Evolutionary conservation across 2,329 filamentous ascomycete species (phyloP).

Genomic region (Knoxdaviesia proteae): DNA sequence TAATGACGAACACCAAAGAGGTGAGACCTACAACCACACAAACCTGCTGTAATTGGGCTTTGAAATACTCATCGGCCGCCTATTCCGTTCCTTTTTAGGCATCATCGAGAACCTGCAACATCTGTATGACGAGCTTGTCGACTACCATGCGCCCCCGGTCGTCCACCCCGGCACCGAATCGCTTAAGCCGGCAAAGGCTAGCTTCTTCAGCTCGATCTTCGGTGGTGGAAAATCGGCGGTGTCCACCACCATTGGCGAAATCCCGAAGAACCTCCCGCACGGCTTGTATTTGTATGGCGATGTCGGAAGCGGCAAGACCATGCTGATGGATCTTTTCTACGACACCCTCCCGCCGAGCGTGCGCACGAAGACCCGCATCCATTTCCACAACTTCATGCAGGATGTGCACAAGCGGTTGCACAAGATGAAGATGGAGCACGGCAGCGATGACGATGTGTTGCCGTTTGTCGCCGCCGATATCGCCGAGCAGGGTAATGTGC

Average conservation of each 20-base stretch:
- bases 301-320: conserved; percentile 94
- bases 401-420: conserved; percentile 84
- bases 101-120: conserved; percentile 81
- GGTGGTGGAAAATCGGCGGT: conserved; percentile 19
- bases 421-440: conserved; percentile 71
- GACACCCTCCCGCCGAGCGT: conserved; percentile 73
- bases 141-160: conserved; percentile 55
- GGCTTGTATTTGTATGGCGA: conserved; percentile 92
- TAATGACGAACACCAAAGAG: conserved; percentile 81
- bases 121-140: conserved; percentile 60
- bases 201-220: conserved; percentile 41
- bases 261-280: conserved; percentile 58
- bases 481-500: conserved; percentile 60
- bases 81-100: conserved; percentile 21
- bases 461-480: conserved; percentile 92
- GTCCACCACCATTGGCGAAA: conserved; percentile 21
- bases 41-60: conserved; percentile 5
- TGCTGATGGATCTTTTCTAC: conserved; percentile 98
- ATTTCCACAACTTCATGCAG: conserved; percentile 99
- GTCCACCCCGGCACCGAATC: conserved; percentile 59
- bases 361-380: conserved; percentile 69
- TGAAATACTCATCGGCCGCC: not conserved
- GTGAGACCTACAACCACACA: conserved; percentile 21
- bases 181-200: conserved; percentile 26
- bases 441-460: conserved; percentile 73